Evolutionary conservation across 2,329 filamentous ascomycete genomes (phyloP).

Genomic region (Fusarium sp.): DNA sequence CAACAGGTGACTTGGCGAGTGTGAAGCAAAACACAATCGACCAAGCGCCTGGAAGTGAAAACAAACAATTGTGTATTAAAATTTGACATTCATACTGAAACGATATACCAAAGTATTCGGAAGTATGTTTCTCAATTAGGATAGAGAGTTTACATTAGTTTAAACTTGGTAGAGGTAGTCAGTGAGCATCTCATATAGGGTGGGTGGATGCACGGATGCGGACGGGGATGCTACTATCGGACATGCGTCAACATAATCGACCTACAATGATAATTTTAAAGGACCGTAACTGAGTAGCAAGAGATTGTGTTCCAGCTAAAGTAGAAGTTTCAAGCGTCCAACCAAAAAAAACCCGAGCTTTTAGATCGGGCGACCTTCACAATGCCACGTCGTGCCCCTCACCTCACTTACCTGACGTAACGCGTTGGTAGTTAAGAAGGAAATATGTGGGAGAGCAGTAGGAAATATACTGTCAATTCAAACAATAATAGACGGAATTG

Average conservation of each 20-base stretch:
- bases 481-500: not conserved
- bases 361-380: slow-evolving; percentile 8
- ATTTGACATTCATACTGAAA: no score
- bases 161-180: not conserved
- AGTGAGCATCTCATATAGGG: not conserved
- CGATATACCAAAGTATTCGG: no score
- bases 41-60: no score
- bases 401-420: slow-evolving; percentile 46
- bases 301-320: not conserved
- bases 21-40: no score
- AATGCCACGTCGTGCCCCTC: slow-evolving; percentile 36
- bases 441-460: not conserved
- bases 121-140: not conserved
- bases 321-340: not conserved
- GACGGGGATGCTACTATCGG: not conserved
- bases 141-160: not conserved
- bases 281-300: not conserved
- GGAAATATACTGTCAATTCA: not conserved
- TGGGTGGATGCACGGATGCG: not conserved
- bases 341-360: not conserved
- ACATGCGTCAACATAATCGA: not conserved
- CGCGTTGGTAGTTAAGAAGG: slow-evolving; percentile 5
- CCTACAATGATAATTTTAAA: not conserved
- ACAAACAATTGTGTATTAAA: no score
- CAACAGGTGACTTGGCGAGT: no score